phyloP scores from a whole-genome alignment of 2,329 filamentous ascomycete genomes.

The Tolypocladium paradoxum region DNA sequence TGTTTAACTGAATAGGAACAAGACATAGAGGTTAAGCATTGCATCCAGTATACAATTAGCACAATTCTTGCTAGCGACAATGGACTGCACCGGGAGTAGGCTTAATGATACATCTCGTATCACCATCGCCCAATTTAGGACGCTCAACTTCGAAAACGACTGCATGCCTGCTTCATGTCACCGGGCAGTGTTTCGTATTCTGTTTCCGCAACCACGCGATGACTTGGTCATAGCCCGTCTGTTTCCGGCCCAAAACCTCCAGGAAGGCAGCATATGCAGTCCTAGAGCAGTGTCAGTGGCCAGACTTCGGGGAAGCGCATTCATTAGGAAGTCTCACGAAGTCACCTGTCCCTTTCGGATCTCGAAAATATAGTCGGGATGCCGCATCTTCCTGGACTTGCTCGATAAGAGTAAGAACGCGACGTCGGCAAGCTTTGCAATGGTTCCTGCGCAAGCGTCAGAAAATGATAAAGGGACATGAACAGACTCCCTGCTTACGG shows the following conservation, averaged over 20 bases:
- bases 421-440: slow-evolving; percentile 54
- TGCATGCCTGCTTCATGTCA: background rate
- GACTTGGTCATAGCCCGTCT: slow-evolving; percentile 55
- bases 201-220: slow-evolving; percentile 56
- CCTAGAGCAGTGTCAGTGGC: slow-evolving; percentile 26
- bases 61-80: background rate
- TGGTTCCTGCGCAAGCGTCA: slow-evolving; percentile 37
- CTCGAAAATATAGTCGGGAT: slow-evolving; percentile 44
- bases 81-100: background rate
- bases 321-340: slow-evolving; percentile 38
- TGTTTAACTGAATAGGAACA: background rate
- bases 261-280: slow-evolving; percentile 61
- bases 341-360: slow-evolving; percentile 49
- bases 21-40: background rate
- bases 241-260: slow-evolving; percentile 56
- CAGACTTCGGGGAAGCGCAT: background rate
- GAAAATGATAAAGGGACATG: background rate
- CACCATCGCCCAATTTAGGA: background rate
- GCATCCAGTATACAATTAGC: background rate
- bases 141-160: background rate
- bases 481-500: slow-evolving; percentile 32
- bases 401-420: slow-evolving; percentile 54
- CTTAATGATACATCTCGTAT: background rate
- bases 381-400: slow-evolving; percentile 30
- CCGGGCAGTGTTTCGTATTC: slow-evolving; percentile 17